A percentile compares a stretch with the other conserved stretches of the same genome.
Evolutionary conservation across 495 filamentous ascomycete species (phyloP).

Genomic region (Penicillium argentinense): DNA sequence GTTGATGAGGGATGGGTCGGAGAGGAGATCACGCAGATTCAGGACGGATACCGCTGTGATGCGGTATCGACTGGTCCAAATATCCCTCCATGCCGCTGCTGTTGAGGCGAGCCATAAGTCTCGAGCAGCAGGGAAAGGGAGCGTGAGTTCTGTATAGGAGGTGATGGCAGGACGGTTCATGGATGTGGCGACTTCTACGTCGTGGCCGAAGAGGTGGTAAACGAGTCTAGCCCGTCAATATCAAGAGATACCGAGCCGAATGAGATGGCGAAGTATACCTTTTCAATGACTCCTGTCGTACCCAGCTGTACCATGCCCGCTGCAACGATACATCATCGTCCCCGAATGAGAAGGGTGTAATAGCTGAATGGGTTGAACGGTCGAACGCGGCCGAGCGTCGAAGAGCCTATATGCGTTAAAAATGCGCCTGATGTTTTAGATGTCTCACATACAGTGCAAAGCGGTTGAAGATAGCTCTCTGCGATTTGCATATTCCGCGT

Average conservation of each 20-base stretch:
- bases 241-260: not conserved
- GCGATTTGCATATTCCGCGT: constrained; percentile 64
- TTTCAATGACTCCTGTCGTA: constrained; percentile 47
- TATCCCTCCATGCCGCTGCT: constrained; percentile 52
- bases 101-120: constrained; percentile 54
- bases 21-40: constrained; percentile 15
- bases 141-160: constrained; percentile 58
- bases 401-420: constrained; percentile 17
- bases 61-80: constrained; percentile 32
- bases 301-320: constrained; percentile 55
- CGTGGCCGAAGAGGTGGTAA: constrained; percentile 55
- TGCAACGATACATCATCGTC: constrained; percentile 42
- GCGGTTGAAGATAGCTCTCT: constrained; percentile 51
- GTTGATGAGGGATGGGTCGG: constrained; percentile 15
- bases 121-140: constrained; percentile 54
- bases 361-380: constrained; percentile 42
- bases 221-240: constrained; percentile 40
- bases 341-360: constrained; percentile 38
- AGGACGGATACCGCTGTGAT: constrained; percentile 1
- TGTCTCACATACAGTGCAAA: constrained; percentile 53
- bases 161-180: constrained; percentile 49
- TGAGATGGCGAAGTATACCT: constrained; percentile 5
- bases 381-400: constrained; percentile 33
- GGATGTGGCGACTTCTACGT: constrained; percentile 55
- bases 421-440: too few relatives aligned